Conservation (phyloP, 1,284 basidiomycete species). For the Sanghuangporus sanghuang region DNA sequence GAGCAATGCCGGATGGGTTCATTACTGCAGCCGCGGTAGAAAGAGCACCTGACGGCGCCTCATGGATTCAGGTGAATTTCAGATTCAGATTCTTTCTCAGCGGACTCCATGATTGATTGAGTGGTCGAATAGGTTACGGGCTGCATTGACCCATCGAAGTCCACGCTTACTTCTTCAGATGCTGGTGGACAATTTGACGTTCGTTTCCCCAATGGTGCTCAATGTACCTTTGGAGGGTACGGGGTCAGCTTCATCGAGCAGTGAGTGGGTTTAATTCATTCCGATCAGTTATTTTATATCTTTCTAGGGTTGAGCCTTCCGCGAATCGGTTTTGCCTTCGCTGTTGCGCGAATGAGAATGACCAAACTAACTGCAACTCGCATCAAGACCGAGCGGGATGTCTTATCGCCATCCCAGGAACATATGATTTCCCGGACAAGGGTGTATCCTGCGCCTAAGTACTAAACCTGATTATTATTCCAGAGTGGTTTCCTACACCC, state of each 20-base stretch:
- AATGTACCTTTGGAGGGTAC: constrained; percentile 45
- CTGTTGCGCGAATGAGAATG: constrained; percentile 37
- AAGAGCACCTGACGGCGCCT: constrained; percentile 31
- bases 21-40: constrained; percentile 36
- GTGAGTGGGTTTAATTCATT: constrained; percentile 28
- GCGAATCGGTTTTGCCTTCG: constrained; percentile 43
- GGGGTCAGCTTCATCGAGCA: constrained; percentile 48
- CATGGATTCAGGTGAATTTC: constrained; percentile 37
- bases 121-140: constrained; percentile 37
- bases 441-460: constrained; percentile 33
- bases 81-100: neutral
- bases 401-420: constrained; percentile 37
- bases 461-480: neutral
- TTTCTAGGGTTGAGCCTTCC: constrained; percentile 39
- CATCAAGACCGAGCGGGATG: constrained; percentile 44
- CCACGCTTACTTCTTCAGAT: constrained; percentile 33
- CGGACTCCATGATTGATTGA: neutral
- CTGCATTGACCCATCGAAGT: constrained; percentile 39
- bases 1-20: constrained; percentile 34
- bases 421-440: constrained; percentile 36
- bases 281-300: neutral
- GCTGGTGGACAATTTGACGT: constrained; percentile 46
- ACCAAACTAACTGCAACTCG: constrained; percentile 47
- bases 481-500: neutral
- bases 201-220: constrained; percentile 47